A percentile compares a stretch with the other conserved stretches of the same genome.
phyloP scores from a whole-genome alignment of 345 rosid genomes.

The Eutrema yunnanense region DNA sequence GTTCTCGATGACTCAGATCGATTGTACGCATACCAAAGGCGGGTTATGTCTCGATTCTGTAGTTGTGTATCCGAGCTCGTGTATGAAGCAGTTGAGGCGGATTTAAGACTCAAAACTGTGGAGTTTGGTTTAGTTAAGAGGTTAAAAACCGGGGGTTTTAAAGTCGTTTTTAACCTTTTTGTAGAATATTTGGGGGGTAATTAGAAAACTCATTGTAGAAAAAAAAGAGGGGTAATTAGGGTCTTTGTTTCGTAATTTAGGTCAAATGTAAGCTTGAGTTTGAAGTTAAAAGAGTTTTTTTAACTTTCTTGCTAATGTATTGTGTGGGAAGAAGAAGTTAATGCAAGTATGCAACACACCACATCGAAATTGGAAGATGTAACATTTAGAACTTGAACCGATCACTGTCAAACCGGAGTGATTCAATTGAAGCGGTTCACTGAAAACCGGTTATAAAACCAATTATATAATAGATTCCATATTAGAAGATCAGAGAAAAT shows the following conservation, averaged over 20 bases:
- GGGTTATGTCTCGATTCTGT: constrained; percentile 87
- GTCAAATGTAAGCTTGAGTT: not conserved
- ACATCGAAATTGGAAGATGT: too few relatives aligned
- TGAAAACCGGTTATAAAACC: too few relatives aligned
- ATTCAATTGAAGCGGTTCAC: too few relatives aligned
- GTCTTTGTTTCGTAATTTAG: not conserved
- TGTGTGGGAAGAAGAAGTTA: too few relatives aligned
- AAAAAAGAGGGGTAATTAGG: not conserved
- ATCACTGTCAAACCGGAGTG: too few relatives aligned
- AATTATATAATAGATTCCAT: too few relatives aligned
- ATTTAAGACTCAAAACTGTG: constrained; percentile 33
- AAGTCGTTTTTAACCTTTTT: not conserved
- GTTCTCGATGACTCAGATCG: constrained; percentile 91
- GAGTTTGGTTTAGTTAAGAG: constrained; percentile 22
- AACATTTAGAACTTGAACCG: too few relatives aligned
- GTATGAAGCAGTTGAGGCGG: constrained; percentile 52
- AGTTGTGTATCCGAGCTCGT: constrained; percentile 58
- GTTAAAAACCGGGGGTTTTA: not conserved
- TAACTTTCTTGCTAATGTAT: not conserved
- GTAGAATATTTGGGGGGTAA: constrained; percentile 6
- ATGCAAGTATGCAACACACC: too few relatives aligned
- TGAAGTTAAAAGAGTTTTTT: not conserved
- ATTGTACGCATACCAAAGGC: constrained; percentile 98
- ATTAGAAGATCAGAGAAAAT: too few relatives aligned
- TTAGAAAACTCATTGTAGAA: constrained; percentile 1